Evolutionary conservation across 2,329 filamentous ascomycete species (phyloP), one percentile per base, ranked within the genome.

Genomic region (Pseudocercospora vitis): DNA sequence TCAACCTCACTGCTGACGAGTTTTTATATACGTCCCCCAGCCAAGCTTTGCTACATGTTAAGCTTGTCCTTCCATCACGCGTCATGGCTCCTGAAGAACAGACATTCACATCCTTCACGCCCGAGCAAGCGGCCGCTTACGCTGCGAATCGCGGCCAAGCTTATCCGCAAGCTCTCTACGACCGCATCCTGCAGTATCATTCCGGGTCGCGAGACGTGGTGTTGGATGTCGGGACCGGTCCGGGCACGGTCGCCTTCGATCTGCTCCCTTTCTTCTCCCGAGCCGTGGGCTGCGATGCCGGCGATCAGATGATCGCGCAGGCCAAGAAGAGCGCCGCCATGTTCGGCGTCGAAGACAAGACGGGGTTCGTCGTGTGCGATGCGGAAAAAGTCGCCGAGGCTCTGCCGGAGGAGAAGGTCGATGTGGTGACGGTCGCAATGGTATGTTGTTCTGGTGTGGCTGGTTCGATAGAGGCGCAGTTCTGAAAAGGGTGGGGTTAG

Each of bases 211-310:
- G 76, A 19, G 63, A 69, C 24, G 70, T 67, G 2, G 70, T 68
- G 2, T 63, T 82, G 9, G 81, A 85, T 56, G 67, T 84, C 4
- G 82, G 82, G 26, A 83, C 80, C 61, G 81, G 82, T 0, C 81
- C 81, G 0, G 82, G 81, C 3, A 76, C 67, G 9, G 78, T 76
- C 0, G 73, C 73, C 0, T 73, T 75, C 2, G 70, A 68, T 4
- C 71, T 84, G 1, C 75, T 76, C 0, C 65, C 68, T 0, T 70
- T 70, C 28, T 84, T 84, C 61, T 52, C 63, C 0, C 63, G 71
- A 21, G 76, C 70, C 6, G 66, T 78, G 12, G 82, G 80, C 4
- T 60, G 80, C 9, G 81, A 85, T 56, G 73, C 80, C 0, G 75
- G 77, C 2, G 67, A 70, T 11, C 76, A 74, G 35, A 85, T 84